Evolutionary conservation across 306 rosid genomes (phyloP).

Genomic region (Begonia loranthoides): DNA sequence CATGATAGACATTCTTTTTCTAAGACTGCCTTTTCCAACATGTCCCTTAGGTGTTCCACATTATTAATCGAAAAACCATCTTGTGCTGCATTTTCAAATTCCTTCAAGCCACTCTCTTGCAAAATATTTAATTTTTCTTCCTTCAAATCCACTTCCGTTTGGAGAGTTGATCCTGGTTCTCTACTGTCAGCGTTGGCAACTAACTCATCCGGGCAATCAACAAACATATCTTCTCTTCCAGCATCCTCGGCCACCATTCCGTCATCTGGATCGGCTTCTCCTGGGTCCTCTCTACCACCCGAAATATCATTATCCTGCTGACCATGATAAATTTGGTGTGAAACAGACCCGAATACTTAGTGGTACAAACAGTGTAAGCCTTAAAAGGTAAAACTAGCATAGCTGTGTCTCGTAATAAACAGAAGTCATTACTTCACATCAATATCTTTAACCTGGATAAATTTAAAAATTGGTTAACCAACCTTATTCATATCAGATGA

Average conservation of each 20-base stretch:
- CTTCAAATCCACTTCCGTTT: conserved; percentile 18
- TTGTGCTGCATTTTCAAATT: conserved; percentile 17
- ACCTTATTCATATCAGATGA: conserved; percentile 7
- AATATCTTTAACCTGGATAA: conserved; percentile 6
- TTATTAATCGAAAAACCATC: conserved; percentile 13
- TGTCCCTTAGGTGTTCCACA: conserved; percentile 25
- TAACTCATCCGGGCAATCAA: conserved; percentile 81
- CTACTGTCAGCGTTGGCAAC: conserved; percentile 24
- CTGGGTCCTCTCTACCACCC: conserved; percentile 8
- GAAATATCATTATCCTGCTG: conserved; percentile 15
- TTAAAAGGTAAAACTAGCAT: neutral
- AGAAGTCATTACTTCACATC: neutral
- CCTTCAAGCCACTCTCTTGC: conserved; percentile 14
- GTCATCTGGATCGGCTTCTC: conserved; percentile 24
- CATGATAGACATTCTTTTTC: conserved; percentile 30
- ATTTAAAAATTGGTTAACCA: conserved; percentile 20
- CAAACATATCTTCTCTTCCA: conserved; percentile 74
- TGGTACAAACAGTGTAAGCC: neutral
- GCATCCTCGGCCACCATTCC: conserved; percentile 37
- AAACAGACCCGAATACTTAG: neutral
- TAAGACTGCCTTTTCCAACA: conserved; percentile 18
- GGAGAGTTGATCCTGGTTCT: conserved; percentile 21
- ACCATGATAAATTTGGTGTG: conserved; percentile 13
- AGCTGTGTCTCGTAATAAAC: neutral
- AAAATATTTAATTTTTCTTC: conserved; percentile 17